Percentiles rank a stretch among this genome's conserved stretches.
Evolutionary conservation across 2,329 filamentous ascomycete species (phyloP).

Genomic region (Davidsoniella australis): DNA sequence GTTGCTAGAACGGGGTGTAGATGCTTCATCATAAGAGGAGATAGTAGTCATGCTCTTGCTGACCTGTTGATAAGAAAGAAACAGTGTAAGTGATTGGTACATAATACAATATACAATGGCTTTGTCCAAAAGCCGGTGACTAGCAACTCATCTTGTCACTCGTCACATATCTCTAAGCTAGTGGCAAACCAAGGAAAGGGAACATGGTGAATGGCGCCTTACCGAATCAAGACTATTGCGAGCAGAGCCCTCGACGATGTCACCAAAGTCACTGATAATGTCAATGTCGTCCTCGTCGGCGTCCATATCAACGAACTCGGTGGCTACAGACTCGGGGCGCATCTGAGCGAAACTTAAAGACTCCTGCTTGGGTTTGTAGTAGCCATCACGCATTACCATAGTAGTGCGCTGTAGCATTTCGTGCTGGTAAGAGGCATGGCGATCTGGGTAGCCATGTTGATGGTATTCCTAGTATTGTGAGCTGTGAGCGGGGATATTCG

Average conservation of each 20-base stretch:
- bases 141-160: no score
- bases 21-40: conserved; percentile 70
- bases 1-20: conserved; percentile 54
- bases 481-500: neutral
- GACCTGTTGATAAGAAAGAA: conserved; percentile 28
- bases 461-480: conserved; percentile 8
- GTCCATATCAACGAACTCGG: conserved; percentile 65
- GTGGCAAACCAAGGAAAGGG: neutral
- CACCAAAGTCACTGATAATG: conserved; percentile 36
- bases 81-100: no score
- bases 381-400: conserved; percentile 30
- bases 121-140: neutral
- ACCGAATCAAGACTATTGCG: conserved; percentile 56
- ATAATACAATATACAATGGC: neutral
- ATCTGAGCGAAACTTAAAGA: conserved; percentile 19
- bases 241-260: conserved; percentile 38
- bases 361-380: conserved; percentile 41
- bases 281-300: conserved; percentile 32
- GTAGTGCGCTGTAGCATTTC: conserved; percentile 36
- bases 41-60: conserved; percentile 69
- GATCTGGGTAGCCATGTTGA: conserved; percentile 4
- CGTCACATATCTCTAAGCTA: neutral
- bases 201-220: conserved; percentile 21
- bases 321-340: conserved; percentile 53
- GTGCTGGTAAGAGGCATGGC: neutral